These are phyloP conservation scores for Fusarium vanettenii DNA, from an alignment of 2,329 filamentous ascomycete genomes.

Conservation along the genomic window DNA sequence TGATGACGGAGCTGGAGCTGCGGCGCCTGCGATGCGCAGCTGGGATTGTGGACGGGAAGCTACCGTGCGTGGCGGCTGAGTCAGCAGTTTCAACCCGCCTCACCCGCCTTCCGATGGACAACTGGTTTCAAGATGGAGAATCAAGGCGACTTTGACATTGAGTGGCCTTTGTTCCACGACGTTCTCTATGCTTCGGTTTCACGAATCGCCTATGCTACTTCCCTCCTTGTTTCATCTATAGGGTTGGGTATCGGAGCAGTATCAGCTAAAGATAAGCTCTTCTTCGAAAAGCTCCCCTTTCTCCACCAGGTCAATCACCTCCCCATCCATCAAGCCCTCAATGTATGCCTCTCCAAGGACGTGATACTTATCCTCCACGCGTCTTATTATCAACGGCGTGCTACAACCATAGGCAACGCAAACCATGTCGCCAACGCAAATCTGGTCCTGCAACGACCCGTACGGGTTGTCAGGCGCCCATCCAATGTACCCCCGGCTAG, in stretches of 20 bases:
- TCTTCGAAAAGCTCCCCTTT: conserved; percentile 4
- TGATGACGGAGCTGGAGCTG: conserved; percentile 31
- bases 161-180: not conserved
- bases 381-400: conserved; percentile 12
- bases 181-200: not conserved
- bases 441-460: conserved; percentile 9
- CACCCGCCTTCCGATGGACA: not conserved
- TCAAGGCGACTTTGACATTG: not conserved
- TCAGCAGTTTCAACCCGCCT: conserved; percentile 13
- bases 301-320: conserved; percentile 1
- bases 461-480: conserved; percentile 21
- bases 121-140: not conserved
- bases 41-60: not conserved
- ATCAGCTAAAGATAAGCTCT: conserved; percentile 3
- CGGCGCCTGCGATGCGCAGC: not conserved
- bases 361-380: not conserved
- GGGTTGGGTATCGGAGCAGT: not conserved
- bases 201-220: not conserved
- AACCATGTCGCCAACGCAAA: conserved; percentile 7
- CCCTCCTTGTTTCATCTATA: not conserved
- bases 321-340: conserved; percentile 22
- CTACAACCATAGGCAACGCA: conserved; percentile 20
- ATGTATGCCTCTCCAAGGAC: conserved; percentile 26
- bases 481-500: conserved; percentile 12
- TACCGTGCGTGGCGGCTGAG: conserved; percentile 18